Evolutionary conservation across 2,329 filamentous ascomycete genomes (phyloP), one percentile per base, ranked within the genome.

Genomic region (Gnomoniopsis smithogilvyi): DNA sequence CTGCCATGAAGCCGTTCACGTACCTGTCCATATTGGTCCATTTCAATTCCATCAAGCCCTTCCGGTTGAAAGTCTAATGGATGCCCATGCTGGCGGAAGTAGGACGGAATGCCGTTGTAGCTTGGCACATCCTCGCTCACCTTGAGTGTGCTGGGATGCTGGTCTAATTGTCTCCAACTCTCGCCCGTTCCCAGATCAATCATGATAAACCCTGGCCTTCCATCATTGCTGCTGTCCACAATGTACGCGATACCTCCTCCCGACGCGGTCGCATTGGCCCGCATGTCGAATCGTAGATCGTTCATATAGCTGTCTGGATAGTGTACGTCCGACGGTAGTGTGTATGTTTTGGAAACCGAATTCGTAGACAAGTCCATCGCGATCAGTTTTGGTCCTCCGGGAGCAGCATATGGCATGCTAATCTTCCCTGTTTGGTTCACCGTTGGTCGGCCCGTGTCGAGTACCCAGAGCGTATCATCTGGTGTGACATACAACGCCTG

Each of bases 231-330:
- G 63, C 70, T 74, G 67, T 80, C 76, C 26, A 76, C 72, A 3
- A 80, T 71, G 62, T 78, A 78, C 6, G 74, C 77, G 26, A 78
- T 72, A 12, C 77, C 75, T 24, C 69, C 58, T 11, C 74, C 74
- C 2, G 69, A 70, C 15, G 69, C 70, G 3, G 74, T 73, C 1
- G 69, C 64, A 50, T 76, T 72, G 6, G 72, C 51, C n/a, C 75
- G 70, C 34, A 79, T 68, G 63, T 79, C 76, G 67, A 79, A 78
- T 26, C 76, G 73, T 3, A 79, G 56, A 59, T 79, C 77, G 60
- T 78, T 78, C 65, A 79, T 72, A 66, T 77, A 80, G 26, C 71
- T 74, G 64, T 78, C 76, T 2, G 76, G 76, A 61, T 72, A 78
- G 63, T 78, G 74, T 3, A 79, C 76, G 6, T 64, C 68, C 0